Evolutionary conservation across 208 protist species (phyloP).

Genomic region (Endotrypanum monterogeii): DNA sequence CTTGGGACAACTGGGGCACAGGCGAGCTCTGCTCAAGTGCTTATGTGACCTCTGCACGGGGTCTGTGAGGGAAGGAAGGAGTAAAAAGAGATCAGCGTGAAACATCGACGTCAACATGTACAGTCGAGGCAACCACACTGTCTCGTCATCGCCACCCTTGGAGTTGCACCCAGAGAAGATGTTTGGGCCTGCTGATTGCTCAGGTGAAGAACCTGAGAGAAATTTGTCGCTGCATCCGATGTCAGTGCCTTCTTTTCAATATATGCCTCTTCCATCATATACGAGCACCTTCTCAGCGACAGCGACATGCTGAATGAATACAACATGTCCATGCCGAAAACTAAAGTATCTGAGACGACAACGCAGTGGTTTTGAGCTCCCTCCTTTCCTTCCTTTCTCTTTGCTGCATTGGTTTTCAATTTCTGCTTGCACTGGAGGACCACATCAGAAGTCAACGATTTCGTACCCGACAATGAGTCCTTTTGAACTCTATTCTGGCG

Average conservation of each 20-base stretch:
- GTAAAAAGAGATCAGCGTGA: not conserved
- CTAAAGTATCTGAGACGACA: not conserved
- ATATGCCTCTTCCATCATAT: not conserved
- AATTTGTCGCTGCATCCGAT: not conserved
- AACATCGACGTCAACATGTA: not conserved
- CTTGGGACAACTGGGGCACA: conserved; percentile 2
- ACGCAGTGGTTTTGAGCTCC: not conserved
- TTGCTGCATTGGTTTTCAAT: not conserved
- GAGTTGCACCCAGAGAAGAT: not conserved
- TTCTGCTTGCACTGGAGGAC: not conserved
- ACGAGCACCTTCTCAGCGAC: too few species aligned
- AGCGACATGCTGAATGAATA: not conserved
- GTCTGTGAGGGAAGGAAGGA: not conserved
- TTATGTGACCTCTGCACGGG: not conserved
- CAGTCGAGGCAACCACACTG: not conserved
- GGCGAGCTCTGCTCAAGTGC: conserved; percentile 4
- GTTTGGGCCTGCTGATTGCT: not conserved
- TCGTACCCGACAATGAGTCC: not conserved
- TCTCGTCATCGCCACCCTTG: not conserved
- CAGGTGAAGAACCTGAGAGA: not conserved
- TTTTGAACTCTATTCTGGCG: not conserved
- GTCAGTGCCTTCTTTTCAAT: not conserved
- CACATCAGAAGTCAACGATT: not conserved
- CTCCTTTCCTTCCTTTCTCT: not conserved
- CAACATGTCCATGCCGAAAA: not conserved